Evolutionary conservation across 2,329 filamentous ascomycete species (phyloP), one percentile per base, ranked within the genome.

Genomic region (Phialophora tarda): DNA sequence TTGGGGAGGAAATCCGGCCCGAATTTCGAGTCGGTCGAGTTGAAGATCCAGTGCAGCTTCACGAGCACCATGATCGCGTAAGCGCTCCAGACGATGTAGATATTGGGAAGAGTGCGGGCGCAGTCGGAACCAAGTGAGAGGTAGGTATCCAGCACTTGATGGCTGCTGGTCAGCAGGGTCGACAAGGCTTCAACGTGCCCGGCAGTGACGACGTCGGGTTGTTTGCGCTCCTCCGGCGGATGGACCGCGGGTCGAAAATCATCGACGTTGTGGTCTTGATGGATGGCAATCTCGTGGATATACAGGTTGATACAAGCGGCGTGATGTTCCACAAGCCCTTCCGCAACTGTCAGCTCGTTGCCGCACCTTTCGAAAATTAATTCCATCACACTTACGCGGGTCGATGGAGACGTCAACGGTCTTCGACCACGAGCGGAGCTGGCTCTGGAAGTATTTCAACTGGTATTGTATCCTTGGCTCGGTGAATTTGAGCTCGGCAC

Each of bases 211-310:
- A 78, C 71, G 12, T 74, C 72, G 17, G 64, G 61, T 5, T 17
- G 53, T 63, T 63, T 59, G 30, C 48, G 60, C 34, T 51, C 47
- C 48, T 61, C 59, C 4, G n/a, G 47, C 30, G n/a, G 79, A 57
- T 74, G 77, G 70, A 66, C 30, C 41, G 57, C 64, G 1, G 72
- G 64, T 65, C 73, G 75, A 72, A 84, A 83, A 26, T 87, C 83
- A 6, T 86, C 82, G 1, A 82, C 80, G n/a, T 80, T 81, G 69
- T 85, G 84, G 59, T 91, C 88, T 4, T 84, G 81, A 69, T 91
- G 88, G 64, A 93, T 84, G 1, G 86, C 87, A 59, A 91, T 85
- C 76, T 93, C 91, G 75, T 93, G 89, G 79, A 92, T 88, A 74
- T 91, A 92, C 2, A 93, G 79, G 67, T 83, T 89, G 28, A 91